phyloP scores from a whole-genome alignment of 176 grass and related monocot species.

The Stipa capillata region DNA sequence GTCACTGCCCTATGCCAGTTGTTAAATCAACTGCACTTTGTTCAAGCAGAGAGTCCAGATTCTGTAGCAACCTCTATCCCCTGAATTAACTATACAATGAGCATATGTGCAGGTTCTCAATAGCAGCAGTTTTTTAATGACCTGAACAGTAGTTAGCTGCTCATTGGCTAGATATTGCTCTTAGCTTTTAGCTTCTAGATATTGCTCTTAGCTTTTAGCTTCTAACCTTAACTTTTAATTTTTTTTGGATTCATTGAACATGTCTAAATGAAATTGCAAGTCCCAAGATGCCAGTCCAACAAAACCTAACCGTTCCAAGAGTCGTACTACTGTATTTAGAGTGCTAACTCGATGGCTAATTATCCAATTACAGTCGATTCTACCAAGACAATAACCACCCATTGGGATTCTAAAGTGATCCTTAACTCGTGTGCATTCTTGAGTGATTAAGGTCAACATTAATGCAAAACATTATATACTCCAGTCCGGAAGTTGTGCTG shows the following conservation, averaged over 20 bases:
- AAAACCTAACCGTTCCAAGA: background rate
- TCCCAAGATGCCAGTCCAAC: no score
- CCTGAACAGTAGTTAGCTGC: constrained; percentile 19
- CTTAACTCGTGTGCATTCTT: constrained; percentile 25
- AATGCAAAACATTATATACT: constrained; percentile 18
- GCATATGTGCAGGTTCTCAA: background rate
- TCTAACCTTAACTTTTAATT: constrained; percentile 16
- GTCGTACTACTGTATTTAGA: background rate
- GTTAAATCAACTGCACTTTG: constrained; percentile 27
- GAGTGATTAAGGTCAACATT: constrained; percentile 27
- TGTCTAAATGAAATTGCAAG: no score
- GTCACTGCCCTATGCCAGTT: constrained; percentile 50
- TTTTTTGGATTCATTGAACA: background rate
- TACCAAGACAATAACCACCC: constrained; percentile 24
- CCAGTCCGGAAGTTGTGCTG: no score
- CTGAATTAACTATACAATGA: background rate
- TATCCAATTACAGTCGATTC: background rate
- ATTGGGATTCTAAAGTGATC: constrained; percentile 39
- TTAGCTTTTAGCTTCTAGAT: no score
- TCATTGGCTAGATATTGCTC: background rate
- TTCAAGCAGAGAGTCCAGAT: background rate
- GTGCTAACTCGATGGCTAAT: background rate
- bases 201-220: background rate
- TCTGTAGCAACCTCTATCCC: background rate
- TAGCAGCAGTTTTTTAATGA: constrained; percentile 8